These are phyloP conservation scores for Paramecium bursaria DNA, from an alignment of 73 alveolate species.

Conservation along the genomic window DNA sequence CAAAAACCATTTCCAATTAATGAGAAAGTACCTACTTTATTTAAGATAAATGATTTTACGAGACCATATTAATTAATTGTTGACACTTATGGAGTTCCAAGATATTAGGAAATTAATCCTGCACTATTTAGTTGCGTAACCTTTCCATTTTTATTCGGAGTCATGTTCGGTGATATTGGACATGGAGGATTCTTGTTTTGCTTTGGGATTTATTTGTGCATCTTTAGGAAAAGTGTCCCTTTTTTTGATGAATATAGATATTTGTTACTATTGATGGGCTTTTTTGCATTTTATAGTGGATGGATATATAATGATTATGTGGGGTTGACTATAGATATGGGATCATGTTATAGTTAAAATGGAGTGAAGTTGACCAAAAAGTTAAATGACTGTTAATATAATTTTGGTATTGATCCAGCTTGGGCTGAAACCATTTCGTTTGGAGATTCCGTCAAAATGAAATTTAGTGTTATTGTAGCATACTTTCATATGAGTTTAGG, in stretches of 20 bases:
- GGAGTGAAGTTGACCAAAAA: constrained; percentile 45
- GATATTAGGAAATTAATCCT: constrained; percentile 92
- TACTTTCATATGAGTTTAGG: constrained; percentile 93
- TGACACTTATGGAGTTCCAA: constrained; percentile 94
- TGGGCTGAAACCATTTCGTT: constrained; percentile 86
- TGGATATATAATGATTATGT: constrained; percentile 92
- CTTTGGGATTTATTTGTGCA: constrained; percentile 70
- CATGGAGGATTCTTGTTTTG: constrained; percentile 87
- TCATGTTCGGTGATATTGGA: constrained; percentile 98
- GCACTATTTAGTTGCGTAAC: constrained; percentile 87
- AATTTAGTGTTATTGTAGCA: constrained; percentile 88
- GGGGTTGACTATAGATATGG: constrained; percentile 84
- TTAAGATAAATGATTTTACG: constrained; percentile 86
- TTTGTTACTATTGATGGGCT: constrained; percentile 87
- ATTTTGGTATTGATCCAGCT: constrained; percentile 93
- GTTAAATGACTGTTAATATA: constrained; percentile 81
- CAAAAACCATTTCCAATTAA: constrained; percentile 2
- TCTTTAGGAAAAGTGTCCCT: not conserved
- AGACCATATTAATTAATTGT: constrained; percentile 89
- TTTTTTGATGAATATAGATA: constrained; percentile 75
- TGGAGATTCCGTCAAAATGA: constrained; percentile 92
- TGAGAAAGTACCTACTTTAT: constrained; percentile 77
- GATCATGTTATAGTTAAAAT: constrained; percentile 79
- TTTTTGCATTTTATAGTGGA: constrained; percentile 90
- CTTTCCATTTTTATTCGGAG: constrained; percentile 94